Evolutionary conservation across 805 yeast genomes (phyloP).

Genomic region (Myxozyma mucilagina): DNA sequence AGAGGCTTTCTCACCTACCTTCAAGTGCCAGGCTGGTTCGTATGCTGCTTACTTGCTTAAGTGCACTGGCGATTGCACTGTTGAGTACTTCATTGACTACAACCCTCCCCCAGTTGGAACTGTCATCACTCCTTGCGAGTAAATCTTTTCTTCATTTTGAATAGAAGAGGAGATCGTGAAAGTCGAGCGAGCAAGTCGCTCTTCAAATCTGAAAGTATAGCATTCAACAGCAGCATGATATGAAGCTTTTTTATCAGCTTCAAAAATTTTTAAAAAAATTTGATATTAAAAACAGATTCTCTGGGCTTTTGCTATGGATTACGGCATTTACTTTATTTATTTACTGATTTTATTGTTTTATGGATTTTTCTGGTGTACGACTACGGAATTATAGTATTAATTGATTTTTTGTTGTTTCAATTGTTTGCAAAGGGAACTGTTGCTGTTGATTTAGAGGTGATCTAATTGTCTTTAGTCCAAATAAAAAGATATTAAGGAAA

Average conservation of each 20-base stretch:
- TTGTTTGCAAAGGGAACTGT: too few relatives aligned
- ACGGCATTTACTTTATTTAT: too few relatives aligned
- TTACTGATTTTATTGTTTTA: too few relatives aligned
- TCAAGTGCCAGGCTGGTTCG: conserved; percentile 20
- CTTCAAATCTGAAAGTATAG: not conserved
- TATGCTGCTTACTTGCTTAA: conserved; percentile 24
- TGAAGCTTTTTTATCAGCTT: too few relatives aligned
- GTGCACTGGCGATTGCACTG: conserved; percentile 28
- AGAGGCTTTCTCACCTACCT: conserved; percentile 17
- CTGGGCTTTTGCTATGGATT: too few relatives aligned
- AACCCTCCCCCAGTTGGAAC: conserved; percentile 33
- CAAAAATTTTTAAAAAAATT: not conserved
- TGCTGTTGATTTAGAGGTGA: too few relatives aligned
- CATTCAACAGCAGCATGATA: not conserved
- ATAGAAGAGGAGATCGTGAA: not conserved
- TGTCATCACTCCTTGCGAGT: conserved; percentile 28
- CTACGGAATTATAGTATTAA: too few relatives aligned
- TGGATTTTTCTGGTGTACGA: too few relatives aligned
- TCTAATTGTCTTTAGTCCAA: too few relatives aligned
- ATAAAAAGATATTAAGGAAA: too few relatives aligned
- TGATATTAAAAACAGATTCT: not conserved
- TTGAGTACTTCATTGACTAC: conserved; percentile 31
- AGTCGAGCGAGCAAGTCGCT: not conserved
- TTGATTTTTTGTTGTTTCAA: too few relatives aligned
- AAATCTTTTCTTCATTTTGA: not conserved